Base-by-base conservation (phyloP, 805 yeast genomes). In the Teunomyces panamensis region DNA sequence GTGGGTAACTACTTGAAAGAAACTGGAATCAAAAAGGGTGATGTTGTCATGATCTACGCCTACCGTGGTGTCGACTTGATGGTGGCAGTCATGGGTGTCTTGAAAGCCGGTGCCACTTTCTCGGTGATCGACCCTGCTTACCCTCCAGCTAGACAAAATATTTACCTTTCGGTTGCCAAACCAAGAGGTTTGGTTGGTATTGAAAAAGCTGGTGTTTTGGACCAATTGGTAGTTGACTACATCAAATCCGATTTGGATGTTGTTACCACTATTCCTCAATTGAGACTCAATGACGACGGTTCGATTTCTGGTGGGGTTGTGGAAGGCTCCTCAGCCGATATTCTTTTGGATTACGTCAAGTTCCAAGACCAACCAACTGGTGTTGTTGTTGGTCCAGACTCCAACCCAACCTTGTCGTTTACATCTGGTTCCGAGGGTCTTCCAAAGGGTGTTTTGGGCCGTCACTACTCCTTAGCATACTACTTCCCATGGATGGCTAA, bases 401-500 rank as follows among this genome's bases (percentile, higher is more conserved):
- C 94, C 34, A 92, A 92, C 60, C 99, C 99, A 43, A 94, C 99
- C 6, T 75, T 94, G 45, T 87, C 97, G 0, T 94, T 94, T 71
- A 94, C 99, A 5, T 88, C 96, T 16, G 99, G 99, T 29, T 88
- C 96, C 5, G 99, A 94, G 68, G 99, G 99, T 67, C 76, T 92
- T 54, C 99, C 99, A 57, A 94, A 94, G 71, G 99, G 99, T 74
- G 99, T 94, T 20, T 78, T 90, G 50, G 99, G 99, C 44, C 87
- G 99, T 71, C 99, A 94, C 63, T 95, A 84, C 69, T 92, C 98
- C 0, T 74, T 94, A 51, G 96, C 99, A 2, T 94, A 94, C 73
- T 94, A 94, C 71, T 94, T 94, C 80, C 96, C 96, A 32, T 94
- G 99, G 99, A 94, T 94, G 99, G 77, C 97, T 14, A 69, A 88